phyloP scores from a whole-genome alignment of 2,329 filamentous ascomycete genomes.

The Elsinoe perseae region DNA sequence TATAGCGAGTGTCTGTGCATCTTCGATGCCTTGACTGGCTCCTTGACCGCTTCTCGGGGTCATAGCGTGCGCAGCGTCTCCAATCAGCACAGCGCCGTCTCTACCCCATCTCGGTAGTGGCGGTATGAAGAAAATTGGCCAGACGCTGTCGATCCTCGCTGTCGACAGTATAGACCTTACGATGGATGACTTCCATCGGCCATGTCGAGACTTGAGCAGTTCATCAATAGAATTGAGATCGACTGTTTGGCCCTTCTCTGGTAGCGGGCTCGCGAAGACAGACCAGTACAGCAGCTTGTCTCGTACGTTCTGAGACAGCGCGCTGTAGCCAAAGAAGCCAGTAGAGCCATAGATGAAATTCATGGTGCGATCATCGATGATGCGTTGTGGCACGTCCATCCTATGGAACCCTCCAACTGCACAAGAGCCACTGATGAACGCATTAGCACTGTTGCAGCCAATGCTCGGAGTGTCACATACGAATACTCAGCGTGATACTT shows the following conservation, averaged over 20 bases:
- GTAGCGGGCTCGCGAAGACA: constrained; percentile 13
- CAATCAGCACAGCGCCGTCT: constrained; percentile 45
- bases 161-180: constrained; percentile 28
- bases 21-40: constrained; percentile 49
- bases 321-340: constrained; percentile 45
- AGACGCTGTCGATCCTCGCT: constrained; percentile 30
- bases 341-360: constrained; percentile 40
- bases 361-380: constrained; percentile 30
- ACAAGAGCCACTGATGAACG: constrained; percentile 9
- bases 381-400: constrained; percentile 26
- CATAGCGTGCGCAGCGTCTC: constrained; percentile 52
- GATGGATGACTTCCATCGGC: constrained; percentile 40
- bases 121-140: constrained; percentile 27
- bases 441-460: not conserved
- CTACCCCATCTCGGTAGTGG: constrained; percentile 40
- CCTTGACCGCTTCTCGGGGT: constrained; percentile 50
- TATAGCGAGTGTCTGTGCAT: constrained; percentile 42
- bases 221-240: constrained; percentile 23
- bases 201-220: constrained; percentile 37
- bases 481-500: constrained; percentile 27
- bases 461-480: not conserved
- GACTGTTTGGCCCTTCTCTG: not conserved
- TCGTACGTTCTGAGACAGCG: constrained; percentile 2
- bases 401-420: constrained; percentile 43
- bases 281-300: constrained; percentile 19